Evolutionary conservation across 768 basidiomycete genomes (phyloP).

Genomic region (Pisolithus tinctorius): DNA sequence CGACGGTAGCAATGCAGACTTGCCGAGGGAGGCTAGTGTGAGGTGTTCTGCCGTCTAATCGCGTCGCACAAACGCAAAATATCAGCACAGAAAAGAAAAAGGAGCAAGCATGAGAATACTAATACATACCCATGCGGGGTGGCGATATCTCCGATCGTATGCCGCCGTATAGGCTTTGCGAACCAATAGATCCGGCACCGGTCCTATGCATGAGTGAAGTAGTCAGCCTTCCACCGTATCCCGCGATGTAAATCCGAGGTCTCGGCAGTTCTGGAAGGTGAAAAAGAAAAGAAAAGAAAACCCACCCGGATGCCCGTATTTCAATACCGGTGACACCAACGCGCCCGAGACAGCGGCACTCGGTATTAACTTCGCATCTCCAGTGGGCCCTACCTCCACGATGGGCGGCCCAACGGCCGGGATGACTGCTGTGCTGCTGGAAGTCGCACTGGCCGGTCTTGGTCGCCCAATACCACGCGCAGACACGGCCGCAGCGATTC

Average conservation of each 20-base stretch:
- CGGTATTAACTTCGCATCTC: conserved; percentile 34
- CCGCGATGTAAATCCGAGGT: too few species aligned
- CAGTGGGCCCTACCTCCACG: conserved; percentile 40
- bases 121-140: conserved; percentile 83
- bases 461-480: conserved; percentile 24
- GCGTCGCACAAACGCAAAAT: background rate
- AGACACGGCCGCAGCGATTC: conserved; percentile 49
- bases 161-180: conserved; percentile 82
- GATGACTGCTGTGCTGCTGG: conserved; percentile 13
- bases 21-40: conserved; percentile 66
- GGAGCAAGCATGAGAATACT: background rate
- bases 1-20: conserved; percentile 31
- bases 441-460: conserved; percentile 8
- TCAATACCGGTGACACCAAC: conserved; percentile 42
- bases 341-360: conserved; percentile 19
- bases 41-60: conserved; percentile 91
- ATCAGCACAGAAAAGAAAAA: background rate
- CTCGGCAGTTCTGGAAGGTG: background rate
- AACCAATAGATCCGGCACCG: conserved; percentile 71
- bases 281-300: background rate
- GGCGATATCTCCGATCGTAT: conserved; percentile 85
- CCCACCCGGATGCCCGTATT: conserved; percentile 79
- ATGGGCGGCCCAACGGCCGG: conserved; percentile 27
- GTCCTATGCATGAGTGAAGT: conserved; percentile 45
- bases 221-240: background rate